Evolutionary conservation across 2,329 filamentous ascomycete genomes (phyloP), one percentile per base, ranked within the genome.

Genomic region (Madurella fahalii): DNA sequence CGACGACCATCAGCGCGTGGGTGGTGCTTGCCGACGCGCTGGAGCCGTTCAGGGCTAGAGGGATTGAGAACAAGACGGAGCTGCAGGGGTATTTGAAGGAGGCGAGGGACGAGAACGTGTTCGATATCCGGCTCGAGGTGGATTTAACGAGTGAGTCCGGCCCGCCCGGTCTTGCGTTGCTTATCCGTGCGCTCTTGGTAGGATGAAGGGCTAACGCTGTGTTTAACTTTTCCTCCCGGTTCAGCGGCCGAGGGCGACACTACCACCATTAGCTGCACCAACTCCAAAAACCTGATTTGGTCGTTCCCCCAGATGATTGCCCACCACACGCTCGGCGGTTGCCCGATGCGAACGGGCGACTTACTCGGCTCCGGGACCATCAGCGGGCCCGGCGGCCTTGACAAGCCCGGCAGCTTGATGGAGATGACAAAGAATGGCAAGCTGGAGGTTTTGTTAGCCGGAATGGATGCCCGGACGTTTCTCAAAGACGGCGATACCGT

Each of bases 241-340:
- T 45, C 46, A 73, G 72, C 75, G 13, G 69, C 75, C 2, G 71
- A 76, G 50, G 74, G 74, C n/a, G 69, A 71, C 40, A 72, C 78
- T 0, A 83, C 81, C 0, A 81, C 80, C 0, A 79, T 92, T 45
- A 76, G 79, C 1, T 77, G 72, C 58, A 86, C 78, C 57, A 86
- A 78, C 54, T 80, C 84, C 9, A 81, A 77, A 60, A 80, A 92
- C 64, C 75, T 93, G 11, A 76, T 93, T n/a, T 93, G 84, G 78
- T 91, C 87, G 0, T 93, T 92, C 71, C 81, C 86, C 4, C 89
- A 93, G 68, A 91, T 92, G 87, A 75, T 93, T 40, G 82, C 89
- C 1, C 89, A 93, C 67, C 89, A 93, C 67, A 84, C 85, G 1
- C 79, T 89, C 45, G 87, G 85, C 1, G 89, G 89, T 5, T 94